Base-by-base conservation (phyloP, 140 eudicot genomes). In the Stevia rebaudiana region DNA sequence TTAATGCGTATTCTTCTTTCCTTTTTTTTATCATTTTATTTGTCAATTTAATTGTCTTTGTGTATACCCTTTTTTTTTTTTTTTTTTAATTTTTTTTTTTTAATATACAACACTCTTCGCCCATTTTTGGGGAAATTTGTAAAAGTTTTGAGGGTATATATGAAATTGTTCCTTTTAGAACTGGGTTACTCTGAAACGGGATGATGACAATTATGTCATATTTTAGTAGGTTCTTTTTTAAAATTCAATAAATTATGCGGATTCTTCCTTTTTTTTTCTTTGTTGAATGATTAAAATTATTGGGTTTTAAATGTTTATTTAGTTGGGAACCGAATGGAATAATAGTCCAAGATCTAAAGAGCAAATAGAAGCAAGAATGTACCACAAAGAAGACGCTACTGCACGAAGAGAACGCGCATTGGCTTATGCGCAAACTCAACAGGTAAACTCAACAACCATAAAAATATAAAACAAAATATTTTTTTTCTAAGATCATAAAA, bases 351-450 rank as follows among this genome's bases (percentile, higher is more conserved):
- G 79, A 70, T 70, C 86, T 3, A 84, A 80, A 54, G 90, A 77
- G 52, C 81, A 84, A 74, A 67, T 80, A 8, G 86, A 71, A 33
- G 84, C 80, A 28, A 80, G 47, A 61, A 36, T 80, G 40, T 80
- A 74, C 51, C 49, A 61, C 71, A 74, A 49, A 68, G 80, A 74
- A 54, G 78, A 63, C 56, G 90, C 90, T 68, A 61, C 86, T 51
- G 70, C 81, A 28, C 77, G 83, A 71, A 76, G 90, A 46, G 86
- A 84, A 68, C 49, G 84, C 18, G 90, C 80, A 8, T 61, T 80
- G 18, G 80, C 90, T 71, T 84, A 80, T 78, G 81, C 90, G 8
- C 81, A 77, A 62, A 59, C 90, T 71, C 82, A 80, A 62, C 86
- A 83, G 81, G 90, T 83, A 79, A 33, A 21, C 10, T 41, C 13